Conservation (phyloP, 345 rosid genomes). For the Brassica cretica region DNA sequence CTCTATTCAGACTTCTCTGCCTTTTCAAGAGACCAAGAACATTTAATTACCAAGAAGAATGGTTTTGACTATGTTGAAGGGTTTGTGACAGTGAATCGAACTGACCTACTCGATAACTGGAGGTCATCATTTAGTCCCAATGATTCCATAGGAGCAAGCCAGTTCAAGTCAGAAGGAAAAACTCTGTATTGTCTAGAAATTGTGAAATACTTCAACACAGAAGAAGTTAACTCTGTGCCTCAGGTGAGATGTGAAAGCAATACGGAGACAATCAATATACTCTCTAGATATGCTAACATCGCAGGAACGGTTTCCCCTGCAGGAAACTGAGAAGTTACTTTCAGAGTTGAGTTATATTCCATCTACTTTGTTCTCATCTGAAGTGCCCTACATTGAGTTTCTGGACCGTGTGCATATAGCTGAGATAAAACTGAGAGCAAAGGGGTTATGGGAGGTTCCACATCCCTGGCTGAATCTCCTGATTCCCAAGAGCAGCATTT, state of each 20-base stretch:
- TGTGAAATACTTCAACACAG: constrained; percentile 66
- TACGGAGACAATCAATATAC: neutral
- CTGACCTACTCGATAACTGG: constrained; percentile 77
- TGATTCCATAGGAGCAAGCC: constrained; percentile 67
- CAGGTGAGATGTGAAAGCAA: constrained; percentile 47
- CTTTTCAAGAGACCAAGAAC: constrained; percentile 84
- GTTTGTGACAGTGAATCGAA: constrained; percentile 74
- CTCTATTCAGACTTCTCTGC: constrained; percentile 81
- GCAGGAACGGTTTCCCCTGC: constrained; percentile 31
- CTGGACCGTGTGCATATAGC: constrained; percentile 79
- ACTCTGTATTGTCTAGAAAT: constrained; percentile 85
- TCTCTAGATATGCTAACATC: constrained; percentile 22
- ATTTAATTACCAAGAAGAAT: constrained; percentile 55
- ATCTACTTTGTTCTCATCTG: constrained; percentile 64
- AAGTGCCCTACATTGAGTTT: constrained; percentile 77
- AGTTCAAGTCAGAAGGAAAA: constrained; percentile 72
- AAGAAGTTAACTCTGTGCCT: constrained; percentile 44
- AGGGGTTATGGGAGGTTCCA: constrained; percentile 94
- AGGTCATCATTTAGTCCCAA: constrained; percentile 74
- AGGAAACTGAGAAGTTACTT: constrained; percentile 57
- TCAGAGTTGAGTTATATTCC: constrained; percentile 67
- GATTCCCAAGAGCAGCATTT: constrained; percentile 66
- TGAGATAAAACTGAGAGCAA: constrained; percentile 64
- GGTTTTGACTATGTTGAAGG: constrained; percentile 93
- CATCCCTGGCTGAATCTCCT: constrained; percentile 98